Evolutionary conservation across 257 asterid genomes (phyloP).

Genomic region (Petrea volubilis): DNA sequence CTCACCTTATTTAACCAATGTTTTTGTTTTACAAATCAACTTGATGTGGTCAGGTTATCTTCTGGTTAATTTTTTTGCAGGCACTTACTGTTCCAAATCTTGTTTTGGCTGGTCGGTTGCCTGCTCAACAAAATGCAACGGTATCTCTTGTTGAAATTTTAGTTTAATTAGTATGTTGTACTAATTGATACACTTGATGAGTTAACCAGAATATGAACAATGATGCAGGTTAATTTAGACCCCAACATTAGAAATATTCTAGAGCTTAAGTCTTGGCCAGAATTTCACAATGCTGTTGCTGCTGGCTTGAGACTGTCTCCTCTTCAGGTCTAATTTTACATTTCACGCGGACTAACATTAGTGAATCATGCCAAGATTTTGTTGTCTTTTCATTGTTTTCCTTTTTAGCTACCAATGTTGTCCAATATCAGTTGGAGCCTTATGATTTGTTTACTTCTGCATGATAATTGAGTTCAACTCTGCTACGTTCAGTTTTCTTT

Average conservation of each 20-base stretch:
- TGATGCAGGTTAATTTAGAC: constrained; percentile 82
- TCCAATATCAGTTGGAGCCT: neutral
- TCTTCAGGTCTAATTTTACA: constrained; percentile 62
- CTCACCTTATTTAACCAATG: neutral
- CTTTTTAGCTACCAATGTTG: constrained; percentile 2
- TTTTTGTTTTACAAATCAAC: constrained; percentile 10
- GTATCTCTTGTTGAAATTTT: constrained; percentile 43
- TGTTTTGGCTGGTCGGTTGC: constrained; percentile 95
- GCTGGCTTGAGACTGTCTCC: constrained; percentile 96
- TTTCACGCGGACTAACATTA: neutral
- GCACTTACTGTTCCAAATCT: constrained; percentile 96
- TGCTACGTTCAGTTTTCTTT: too few relatives aligned
- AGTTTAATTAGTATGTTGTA: constrained; percentile 1
- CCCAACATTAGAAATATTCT: constrained; percentile 84
- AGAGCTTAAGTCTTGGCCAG: constrained; percentile 95
- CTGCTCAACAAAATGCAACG: constrained; percentile 96
- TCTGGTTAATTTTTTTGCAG: constrained; percentile 39
- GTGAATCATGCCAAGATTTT: constrained; percentile 1
- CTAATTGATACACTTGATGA: constrained; percentile 17
- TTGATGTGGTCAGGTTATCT: neutral
- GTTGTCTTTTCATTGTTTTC: constrained; percentile 10
- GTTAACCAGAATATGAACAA: constrained; percentile 11
- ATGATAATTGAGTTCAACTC: neutral
- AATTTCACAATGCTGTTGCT: constrained; percentile 99
- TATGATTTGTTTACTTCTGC: constrained; percentile 13